These are phyloP conservation scores for Pneumocystis sp. DNA, from an alignment of 1,139 yeast species.

Conservation along the genomic window DNA sequence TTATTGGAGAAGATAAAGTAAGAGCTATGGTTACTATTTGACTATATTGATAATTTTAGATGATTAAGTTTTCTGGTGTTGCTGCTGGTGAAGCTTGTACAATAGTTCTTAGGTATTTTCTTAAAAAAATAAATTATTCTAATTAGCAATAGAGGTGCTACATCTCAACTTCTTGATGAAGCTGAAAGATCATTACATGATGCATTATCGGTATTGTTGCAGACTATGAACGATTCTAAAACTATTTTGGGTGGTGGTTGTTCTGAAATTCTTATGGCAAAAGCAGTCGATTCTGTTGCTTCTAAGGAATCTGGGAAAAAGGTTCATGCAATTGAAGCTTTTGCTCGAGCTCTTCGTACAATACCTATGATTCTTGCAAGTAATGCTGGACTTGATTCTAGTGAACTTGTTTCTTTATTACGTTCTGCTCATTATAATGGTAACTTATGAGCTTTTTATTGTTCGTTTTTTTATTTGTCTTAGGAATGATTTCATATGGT, in stretches of 20 bases:
- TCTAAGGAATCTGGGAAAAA: slow-evolving; percentile 89
- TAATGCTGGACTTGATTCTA: slow-evolving; percentile 92
- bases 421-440: slow-evolving; percentile 91
- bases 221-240: slow-evolving; percentile 87
- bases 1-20: slow-evolving; percentile 72
- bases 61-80: slow-evolving; percentile 82
- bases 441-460: neutral
- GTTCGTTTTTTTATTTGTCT: neutral
- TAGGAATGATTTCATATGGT: slow-evolving; percentile 62
- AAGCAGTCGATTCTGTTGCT: slow-evolving; percentile 91
- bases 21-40: slow-evolving; percentile 7
- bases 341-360: slow-evolving; percentile 86
- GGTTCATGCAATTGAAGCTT: slow-evolving; percentile 86
- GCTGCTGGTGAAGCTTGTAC: slow-evolving; percentile 96
- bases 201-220: slow-evolving; percentile 87
- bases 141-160: slow-evolving; percentile 57
- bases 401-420: slow-evolving; percentile 78
- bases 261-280: slow-evolving; percentile 95
- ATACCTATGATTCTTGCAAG: slow-evolving; percentile 91
- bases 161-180: slow-evolving; percentile 89
- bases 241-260: slow-evolving; percentile 97
- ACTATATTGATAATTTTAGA: slow-evolving; percentile 14
- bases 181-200: slow-evolving; percentile 96
- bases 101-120: slow-evolving; percentile 35
- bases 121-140: slow-evolving; percentile 19